A percentile compares a stretch with the other conserved stretches of the same genome.
These are phyloP conservation scores for Pseudopediastrum boryanum DNA, from an alignment of 139 green algal species.

Conservation along the genomic window DNA sequence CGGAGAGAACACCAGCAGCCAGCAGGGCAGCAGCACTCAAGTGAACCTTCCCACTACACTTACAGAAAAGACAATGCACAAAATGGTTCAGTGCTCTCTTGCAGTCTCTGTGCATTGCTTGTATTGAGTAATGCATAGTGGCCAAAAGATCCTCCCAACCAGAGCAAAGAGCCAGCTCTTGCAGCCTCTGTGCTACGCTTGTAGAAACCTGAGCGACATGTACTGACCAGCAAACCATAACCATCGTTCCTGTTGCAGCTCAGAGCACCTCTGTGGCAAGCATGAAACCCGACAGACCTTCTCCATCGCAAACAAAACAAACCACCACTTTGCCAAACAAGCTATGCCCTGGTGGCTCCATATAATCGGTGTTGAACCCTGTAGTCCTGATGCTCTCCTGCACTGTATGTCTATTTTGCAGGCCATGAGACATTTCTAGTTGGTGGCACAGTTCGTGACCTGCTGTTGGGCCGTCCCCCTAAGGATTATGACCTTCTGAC, in stretches of 20 bases:
- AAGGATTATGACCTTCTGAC: conserved; percentile 78
- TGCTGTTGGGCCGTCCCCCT: conserved; percentile 57
- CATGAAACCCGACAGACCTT: background rate
- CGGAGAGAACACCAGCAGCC: too few species aligned
- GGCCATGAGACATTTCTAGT: conserved; percentile 75
- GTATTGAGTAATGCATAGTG: too few species aligned
- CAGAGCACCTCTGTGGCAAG: background rate
- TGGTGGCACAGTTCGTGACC: conserved; percentile 76
- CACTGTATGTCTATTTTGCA: background rate
- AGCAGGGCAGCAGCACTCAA: too few species aligned
- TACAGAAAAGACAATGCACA: too few species aligned
- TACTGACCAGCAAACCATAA: background rate
- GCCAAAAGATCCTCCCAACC: too few species aligned
- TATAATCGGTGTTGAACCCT: background rate
- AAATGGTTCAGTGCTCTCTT: too few species aligned
- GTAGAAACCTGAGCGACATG: too few species aligned
- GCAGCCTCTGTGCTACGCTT: too few species aligned
- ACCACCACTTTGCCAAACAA: background rate
- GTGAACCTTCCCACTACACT: too few species aligned
- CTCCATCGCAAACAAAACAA: background rate
- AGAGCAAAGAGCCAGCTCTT: too few species aligned
- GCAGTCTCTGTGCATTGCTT: too few species aligned
- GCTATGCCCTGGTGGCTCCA: background rate
- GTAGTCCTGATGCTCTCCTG: background rate
- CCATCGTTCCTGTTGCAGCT: background rate